phyloP scores from a whole-genome alignment of 331 rosid genomes.

The Cucumis variabilis region DNA sequence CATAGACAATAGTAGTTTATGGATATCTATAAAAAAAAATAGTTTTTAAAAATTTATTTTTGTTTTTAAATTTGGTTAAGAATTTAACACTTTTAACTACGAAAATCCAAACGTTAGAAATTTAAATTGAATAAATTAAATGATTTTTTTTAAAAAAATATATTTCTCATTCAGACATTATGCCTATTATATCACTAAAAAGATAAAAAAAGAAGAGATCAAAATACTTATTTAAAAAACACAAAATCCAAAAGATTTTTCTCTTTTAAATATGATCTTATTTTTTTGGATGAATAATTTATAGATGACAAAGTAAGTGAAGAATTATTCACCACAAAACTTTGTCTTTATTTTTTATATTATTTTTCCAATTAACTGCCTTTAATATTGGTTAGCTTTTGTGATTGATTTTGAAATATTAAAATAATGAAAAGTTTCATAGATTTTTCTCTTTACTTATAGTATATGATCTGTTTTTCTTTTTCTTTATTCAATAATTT shows the following conservation, averaged over 20 bases:
- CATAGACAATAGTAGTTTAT: too few species aligned
- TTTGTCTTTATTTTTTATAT: not conserved
- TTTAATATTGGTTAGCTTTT: not conserved
- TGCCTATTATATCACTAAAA: too few species aligned
- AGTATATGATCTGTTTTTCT: not conserved
- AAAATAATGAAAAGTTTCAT: not conserved
- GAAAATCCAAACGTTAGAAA: too few species aligned
- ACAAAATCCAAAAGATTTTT: not conserved
- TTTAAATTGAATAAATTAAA: too few species aligned
- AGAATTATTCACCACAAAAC: slow-evolving; percentile 26
- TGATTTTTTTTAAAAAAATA: too few species aligned
- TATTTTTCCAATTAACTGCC: not conserved
- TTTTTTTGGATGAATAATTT: not conserved
- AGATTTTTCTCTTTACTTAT: slow-evolving; percentile 10
- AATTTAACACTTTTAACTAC: too few species aligned
- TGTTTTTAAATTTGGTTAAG: too few species aligned
- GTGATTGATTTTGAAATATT: not conserved
- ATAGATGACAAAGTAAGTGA: not conserved
- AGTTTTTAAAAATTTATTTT: too few species aligned
- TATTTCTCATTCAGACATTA: too few species aligned
- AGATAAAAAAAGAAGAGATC: too few species aligned
- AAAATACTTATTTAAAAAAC: not conserved
- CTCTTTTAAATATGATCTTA: not conserved
- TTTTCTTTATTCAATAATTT: slow-evolving; percentile 5
- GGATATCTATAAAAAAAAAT: too few species aligned